These are phyloP conservation scores for Adenanthera pavonina DNA, from an alignment of 306 rosid genomes.

Conservation along the genomic window DNA sequence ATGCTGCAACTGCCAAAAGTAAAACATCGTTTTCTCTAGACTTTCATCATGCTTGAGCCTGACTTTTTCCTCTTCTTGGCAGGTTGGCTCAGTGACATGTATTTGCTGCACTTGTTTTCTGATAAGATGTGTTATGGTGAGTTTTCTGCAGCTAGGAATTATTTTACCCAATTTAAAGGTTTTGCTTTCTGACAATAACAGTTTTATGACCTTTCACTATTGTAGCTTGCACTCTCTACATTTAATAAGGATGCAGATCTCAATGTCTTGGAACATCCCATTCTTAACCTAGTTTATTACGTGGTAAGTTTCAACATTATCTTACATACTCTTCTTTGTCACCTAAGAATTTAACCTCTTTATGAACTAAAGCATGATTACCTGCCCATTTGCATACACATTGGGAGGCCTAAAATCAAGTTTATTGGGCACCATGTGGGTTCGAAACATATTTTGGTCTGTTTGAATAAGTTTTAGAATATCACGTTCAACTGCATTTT, in stretches of 20 bases:
- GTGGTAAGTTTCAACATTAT: constrained; percentile 54
- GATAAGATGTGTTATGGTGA: constrained; percentile 78
- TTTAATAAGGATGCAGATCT: constrained; percentile 52
- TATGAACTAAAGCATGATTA: not conserved
- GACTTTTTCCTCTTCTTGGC: constrained; percentile 34
- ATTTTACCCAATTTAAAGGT: not conserved
- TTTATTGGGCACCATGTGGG: no score
- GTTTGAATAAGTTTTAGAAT: no score
- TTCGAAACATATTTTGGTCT: no score
- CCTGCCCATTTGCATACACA: no score
- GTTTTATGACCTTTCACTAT: constrained; percentile 28
- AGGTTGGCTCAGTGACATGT: constrained; percentile 80
- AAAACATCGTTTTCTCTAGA: not conserved
- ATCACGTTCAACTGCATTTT: no score
- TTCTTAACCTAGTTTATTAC: constrained; percentile 68
- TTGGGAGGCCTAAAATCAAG: no score
- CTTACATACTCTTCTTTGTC: constrained; percentile 6
- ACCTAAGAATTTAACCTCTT: not conserved
- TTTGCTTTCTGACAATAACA: constrained; percentile 29
- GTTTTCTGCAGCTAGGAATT: constrained; percentile 41
- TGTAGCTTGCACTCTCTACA: constrained; percentile 70
- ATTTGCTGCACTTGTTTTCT: constrained; percentile 78
- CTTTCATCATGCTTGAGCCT: constrained; percentile 1
- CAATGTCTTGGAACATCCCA: constrained; percentile 68
- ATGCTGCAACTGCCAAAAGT: not conserved